Evolutionary conservation across 2,329 filamentous ascomycete species (phyloP).

Genomic region (Neonectria coccinea): DNA sequence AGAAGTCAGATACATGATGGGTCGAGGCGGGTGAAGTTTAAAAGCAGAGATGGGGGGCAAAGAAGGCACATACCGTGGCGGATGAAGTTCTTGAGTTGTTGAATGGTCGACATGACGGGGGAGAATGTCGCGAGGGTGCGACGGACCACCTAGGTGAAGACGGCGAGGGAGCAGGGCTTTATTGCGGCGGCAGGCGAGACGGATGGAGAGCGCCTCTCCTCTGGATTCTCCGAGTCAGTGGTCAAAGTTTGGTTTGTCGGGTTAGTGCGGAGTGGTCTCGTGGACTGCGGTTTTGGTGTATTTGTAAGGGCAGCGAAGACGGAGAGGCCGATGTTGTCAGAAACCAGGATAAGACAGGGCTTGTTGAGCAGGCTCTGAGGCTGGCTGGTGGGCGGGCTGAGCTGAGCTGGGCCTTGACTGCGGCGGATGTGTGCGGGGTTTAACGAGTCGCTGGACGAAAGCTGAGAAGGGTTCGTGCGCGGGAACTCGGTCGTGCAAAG

Average conservation of each 20-base stretch:
- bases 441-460: constrained; percentile 25
- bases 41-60: constrained; percentile 3
- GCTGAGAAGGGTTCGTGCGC: constrained; percentile 28
- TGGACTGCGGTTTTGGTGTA: constrained; percentile 1
- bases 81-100: constrained; percentile 98
- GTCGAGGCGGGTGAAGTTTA: constrained; percentile 1
- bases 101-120: constrained; percentile 76
- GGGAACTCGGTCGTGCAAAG: constrained; percentile 20
- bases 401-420: constrained; percentile 4
- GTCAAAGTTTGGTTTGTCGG: background rate
- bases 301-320: constrained; percentile 18
- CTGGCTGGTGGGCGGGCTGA: background rate
- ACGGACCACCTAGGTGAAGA: constrained; percentile 38
- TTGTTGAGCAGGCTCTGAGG: constrained; percentile 11
- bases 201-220: constrained; percentile 18
- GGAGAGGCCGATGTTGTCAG: constrained; percentile 20
- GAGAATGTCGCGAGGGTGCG: constrained; percentile 42
- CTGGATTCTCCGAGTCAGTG: constrained; percentile 1
- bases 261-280: constrained; percentile 3
- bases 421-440: constrained; percentile 29
- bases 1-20: background rate
- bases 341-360: constrained; percentile 17
- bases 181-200: constrained; percentile 13
- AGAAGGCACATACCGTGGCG: constrained; percentile 75
- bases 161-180: constrained; percentile 23